Percentiles rank a stretch among this genome's conserved stretches.
Conservation (phyloP, 345 rosid genomes). For the Citrus australasica region DNA sequence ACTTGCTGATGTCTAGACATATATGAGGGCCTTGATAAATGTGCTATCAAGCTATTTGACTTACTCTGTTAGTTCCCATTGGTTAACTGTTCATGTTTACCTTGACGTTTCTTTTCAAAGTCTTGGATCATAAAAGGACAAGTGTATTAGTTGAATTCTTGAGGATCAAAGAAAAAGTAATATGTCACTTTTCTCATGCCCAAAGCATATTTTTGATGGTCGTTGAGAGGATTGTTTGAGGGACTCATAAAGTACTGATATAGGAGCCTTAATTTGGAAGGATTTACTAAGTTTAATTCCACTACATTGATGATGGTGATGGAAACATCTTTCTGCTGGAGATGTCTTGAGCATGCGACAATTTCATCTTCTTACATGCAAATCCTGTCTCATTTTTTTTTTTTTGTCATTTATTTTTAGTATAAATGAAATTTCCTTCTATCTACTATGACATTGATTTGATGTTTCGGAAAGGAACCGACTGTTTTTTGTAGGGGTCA, state of each 20-base stretch:
- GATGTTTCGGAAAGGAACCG: neutral
- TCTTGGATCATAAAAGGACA: neutral
- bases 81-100: neutral
- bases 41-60: neutral
- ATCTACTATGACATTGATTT: neutral
- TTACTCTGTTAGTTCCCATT: neutral
- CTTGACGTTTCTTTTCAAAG: neutral
- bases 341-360: neutral
- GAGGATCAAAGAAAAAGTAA: neutral
- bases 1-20: neutral
- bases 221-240: neutral
- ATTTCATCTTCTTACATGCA: neutral
- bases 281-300: neutral
- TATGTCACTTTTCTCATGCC: neutral
- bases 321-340: neutral
- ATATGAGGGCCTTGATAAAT: neutral
- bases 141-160: neutral
- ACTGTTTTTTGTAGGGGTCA: neutral
- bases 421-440: neutral
- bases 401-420: too few relatives aligned
- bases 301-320: neutral
- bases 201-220: neutral
- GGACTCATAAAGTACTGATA: neutral
- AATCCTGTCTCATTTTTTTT: neutral
- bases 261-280: neutral